Conservation (phyloP, 805 yeast genomes). For the Saturnispora kantuleensis region DNA sequence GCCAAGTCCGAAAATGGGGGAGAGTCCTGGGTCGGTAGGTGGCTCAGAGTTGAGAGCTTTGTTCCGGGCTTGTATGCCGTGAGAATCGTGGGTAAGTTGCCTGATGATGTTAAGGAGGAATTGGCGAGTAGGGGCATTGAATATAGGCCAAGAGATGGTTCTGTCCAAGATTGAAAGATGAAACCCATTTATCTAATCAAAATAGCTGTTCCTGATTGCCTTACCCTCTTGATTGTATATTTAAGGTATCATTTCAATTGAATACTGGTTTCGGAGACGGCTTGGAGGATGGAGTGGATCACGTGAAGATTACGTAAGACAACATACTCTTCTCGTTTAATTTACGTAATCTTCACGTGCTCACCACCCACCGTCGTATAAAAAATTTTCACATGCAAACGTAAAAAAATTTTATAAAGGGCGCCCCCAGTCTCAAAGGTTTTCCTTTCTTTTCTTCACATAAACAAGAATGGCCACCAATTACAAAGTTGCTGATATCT, state of each 20-base stretch:
- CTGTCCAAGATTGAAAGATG: constrained; percentile 31
- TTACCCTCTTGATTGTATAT: too few relatives aligned
- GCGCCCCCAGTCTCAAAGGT: not conserved
- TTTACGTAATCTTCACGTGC: not conserved
- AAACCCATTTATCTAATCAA: too few relatives aligned
- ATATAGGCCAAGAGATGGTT: constrained; percentile 93
- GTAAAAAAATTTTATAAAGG: not conserved
- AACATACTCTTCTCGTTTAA: too few relatives aligned
- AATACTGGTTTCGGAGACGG: too few relatives aligned
- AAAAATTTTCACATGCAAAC: constrained; percentile 6
- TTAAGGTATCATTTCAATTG: too few relatives aligned
- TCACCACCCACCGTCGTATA: not conserved
- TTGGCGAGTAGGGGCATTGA: constrained; percentile 65
- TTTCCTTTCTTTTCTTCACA: not conserved
- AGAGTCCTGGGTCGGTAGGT: constrained; percentile 88
- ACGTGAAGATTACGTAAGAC: too few relatives aligned
- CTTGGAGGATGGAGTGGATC: too few relatives aligned
- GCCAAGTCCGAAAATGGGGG: constrained; percentile 75
- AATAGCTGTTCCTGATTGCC: too few relatives aligned
- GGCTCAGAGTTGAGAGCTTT: constrained; percentile 87
- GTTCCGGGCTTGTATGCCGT: constrained; percentile 90
- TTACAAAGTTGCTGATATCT: constrained; percentile 95
- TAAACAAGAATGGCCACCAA: constrained; percentile 24
- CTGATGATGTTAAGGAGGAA: constrained; percentile 71
- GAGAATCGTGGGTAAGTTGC: constrained; percentile 82